phyloP scores from a whole-genome alignment of 139 green algal genomes.

The Micractinium conductrix region DNA sequence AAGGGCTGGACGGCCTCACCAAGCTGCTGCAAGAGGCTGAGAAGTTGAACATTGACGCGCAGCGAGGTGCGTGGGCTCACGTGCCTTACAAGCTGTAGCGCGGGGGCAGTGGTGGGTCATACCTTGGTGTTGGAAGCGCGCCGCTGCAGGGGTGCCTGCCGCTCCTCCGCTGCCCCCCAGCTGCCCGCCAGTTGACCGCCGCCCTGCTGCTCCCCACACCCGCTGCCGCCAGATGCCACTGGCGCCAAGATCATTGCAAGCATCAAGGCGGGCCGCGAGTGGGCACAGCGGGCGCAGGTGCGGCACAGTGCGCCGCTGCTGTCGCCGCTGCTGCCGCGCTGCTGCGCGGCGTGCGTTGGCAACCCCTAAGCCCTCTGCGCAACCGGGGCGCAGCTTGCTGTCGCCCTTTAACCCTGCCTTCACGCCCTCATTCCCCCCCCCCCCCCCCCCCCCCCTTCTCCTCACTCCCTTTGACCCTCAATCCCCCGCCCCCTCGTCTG shows the following conservation, averaged over 20 bases:
- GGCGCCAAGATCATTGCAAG: neutral
- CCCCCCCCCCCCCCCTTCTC: no score
- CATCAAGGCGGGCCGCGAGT: neutral
- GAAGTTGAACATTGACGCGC: constrained; percentile 20
- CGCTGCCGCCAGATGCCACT: neutral
- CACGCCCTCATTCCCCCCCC: neutral
- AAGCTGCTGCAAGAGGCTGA: constrained; percentile 54
- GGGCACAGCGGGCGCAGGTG: neutral
- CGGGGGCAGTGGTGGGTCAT: neutral
- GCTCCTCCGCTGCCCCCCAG: neutral
- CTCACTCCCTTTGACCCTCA: neutral
- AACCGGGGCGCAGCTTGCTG: neutral
- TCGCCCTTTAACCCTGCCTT: neutral
- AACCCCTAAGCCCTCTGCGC: no score
- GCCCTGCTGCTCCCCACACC: neutral
- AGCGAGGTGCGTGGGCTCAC: neutral
- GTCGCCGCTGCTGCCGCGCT: neutral
- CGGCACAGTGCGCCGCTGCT: neutral
- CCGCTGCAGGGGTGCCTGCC: neutral
- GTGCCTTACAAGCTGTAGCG: neutral
- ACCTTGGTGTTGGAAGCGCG: no score
- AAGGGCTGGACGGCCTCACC: constrained; percentile 26
- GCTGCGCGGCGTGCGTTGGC: no score
- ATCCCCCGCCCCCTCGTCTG: no score
- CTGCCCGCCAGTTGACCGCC: neutral